A percentile compares a stretch with the other conserved stretches of the same genome.
These are phyloP conservation scores for Fusarium bactridioides DNA, from an alignment of 2,329 filamentous ascomycete genomes.

Conservation along the genomic window DNA sequence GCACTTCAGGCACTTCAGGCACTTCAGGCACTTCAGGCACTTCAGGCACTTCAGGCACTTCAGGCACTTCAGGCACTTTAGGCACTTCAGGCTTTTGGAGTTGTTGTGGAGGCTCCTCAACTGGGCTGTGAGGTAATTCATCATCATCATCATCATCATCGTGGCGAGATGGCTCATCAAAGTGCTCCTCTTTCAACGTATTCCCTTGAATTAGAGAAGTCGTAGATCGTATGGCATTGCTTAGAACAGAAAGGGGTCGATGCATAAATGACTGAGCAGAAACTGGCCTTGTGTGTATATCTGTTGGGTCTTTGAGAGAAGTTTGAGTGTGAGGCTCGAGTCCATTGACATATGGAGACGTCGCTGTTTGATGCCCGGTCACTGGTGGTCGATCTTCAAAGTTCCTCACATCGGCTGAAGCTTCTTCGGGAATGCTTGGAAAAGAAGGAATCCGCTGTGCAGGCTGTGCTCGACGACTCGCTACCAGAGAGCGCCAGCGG, in stretches of 20 bases:
- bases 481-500: slow-evolving; percentile 37
- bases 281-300: neutral
- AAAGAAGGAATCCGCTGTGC: slow-evolving; percentile 19
- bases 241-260: slow-evolving; percentile 9
- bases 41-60: neutral
- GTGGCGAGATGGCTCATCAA: neutral
- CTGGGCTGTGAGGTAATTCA: neutral
- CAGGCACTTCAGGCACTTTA: neutral
- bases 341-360: slow-evolving; percentile 10
- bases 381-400: slow-evolving; percentile 15
- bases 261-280: slow-evolving; percentile 21
- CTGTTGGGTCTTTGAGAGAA: slow-evolving; percentile 8
- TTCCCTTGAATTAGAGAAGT: slow-evolving; percentile 6
- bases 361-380: neutral
- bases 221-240: slow-evolving; percentile 10
- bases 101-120: neutral
- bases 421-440: slow-evolving; percentile 24
- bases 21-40: neutral
- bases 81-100: neutral
- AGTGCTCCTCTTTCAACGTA: neutral
- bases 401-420: slow-evolving; percentile 13
- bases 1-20: neutral
- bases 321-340: neutral
- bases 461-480: slow-evolving; percentile 15
- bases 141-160: neutral